Percentiles rank a stretch among this genome's conserved stretches.
Evolutionary conservation across 2,329 filamentous ascomycete genomes (phyloP).

Genomic region (Diaporthe ampelina): DNA sequence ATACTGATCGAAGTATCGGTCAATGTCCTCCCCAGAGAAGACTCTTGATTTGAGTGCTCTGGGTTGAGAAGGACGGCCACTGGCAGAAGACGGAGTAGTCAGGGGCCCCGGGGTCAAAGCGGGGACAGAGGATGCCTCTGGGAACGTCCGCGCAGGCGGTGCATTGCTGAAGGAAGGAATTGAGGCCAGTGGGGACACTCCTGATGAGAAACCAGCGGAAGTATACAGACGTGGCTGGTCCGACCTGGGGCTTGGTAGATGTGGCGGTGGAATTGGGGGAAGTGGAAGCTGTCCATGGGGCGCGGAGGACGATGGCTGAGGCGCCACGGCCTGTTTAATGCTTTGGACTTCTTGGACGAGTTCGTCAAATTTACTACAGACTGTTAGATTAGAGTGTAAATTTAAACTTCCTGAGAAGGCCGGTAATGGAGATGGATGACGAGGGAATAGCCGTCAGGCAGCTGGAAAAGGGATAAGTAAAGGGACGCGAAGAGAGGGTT

Average conservation of each 20-base stretch:
- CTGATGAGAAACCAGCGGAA: conserved; percentile 28
- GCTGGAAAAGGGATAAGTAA: neutral
- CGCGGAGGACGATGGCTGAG: conserved; percentile 27
- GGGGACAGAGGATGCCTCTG: conserved; percentile 30
- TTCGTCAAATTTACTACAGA: conserved; percentile 66
- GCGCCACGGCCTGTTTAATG: conserved; percentile 66
- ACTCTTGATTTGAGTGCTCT: conserved; percentile 62
- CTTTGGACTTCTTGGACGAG: conserved; percentile 67
- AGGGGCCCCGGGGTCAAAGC: conserved; percentile 47
- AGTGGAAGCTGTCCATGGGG: conserved; percentile 36
- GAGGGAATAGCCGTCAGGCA: neutral
- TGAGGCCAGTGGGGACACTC: conserved; percentile 37
- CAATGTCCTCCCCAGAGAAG: conserved; percentile 66
- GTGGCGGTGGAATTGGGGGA: conserved; percentile 42
- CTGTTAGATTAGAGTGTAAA: neutral
- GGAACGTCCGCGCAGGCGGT: conserved; percentile 38
- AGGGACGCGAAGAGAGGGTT: neutral
- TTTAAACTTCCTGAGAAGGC: conserved; percentile 27
- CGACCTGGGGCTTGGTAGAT: conserved; percentile 14
- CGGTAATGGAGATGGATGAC: neutral
- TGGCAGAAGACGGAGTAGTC: conserved; percentile 48
- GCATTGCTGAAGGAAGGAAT: conserved; percentile 44
- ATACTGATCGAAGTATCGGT: conserved; percentile 70
- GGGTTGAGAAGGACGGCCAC: conserved; percentile 51
- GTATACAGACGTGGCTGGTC: conserved; percentile 35